Percentiles rank a stretch among this genome's conserved stretches.
Conservation (phyloP, 257 asterid species). For the Capsicum baccatum region DNA sequence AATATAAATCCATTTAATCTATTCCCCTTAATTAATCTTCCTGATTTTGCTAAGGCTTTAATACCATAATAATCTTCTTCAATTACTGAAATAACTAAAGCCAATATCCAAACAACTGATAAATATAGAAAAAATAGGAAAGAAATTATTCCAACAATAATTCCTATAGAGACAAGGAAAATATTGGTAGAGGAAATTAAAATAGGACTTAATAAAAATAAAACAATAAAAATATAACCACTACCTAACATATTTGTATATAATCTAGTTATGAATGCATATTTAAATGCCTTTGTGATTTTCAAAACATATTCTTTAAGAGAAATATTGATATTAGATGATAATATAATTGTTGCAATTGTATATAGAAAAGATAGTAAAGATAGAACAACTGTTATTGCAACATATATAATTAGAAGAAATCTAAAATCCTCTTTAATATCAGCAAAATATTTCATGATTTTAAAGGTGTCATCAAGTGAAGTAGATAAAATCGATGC, state of each 20-base stretch:
- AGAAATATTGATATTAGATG: conserved; percentile 29
- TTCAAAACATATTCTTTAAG: conserved; percentile 24
- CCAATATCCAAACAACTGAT: conserved; percentile 33
- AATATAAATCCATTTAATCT: conserved; percentile 52
- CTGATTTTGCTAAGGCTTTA: conserved; percentile 50
- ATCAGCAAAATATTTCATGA: conserved; percentile 8
- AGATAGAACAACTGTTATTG: conserved; percentile 22
- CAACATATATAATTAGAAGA: conserved; percentile 15
- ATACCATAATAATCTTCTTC: conserved; percentile 53
- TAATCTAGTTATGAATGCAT: conserved; percentile 39
- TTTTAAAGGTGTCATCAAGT: conserved; percentile 4
- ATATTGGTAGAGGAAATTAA: not conserved
- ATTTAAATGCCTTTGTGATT: conserved; percentile 29
- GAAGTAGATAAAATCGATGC: not conserved
- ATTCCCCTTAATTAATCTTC: conserved; percentile 49
- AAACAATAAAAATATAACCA: conserved; percentile 32
- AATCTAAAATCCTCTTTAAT: conserved; percentile 24
- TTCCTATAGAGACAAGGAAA: not conserved
- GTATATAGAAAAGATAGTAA: conserved; percentile 22
- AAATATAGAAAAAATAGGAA: conserved; percentile 34
- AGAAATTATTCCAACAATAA: conserved; percentile 27
- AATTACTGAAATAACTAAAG: conserved; percentile 44
- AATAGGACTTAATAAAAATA: conserved; percentile 13
- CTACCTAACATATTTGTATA: conserved; percentile 37
- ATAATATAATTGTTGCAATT: conserved; percentile 27